Evolutionary conservation across 2,329 filamentous ascomycete species (phyloP).

Genomic region (Myrmaecium sp.): DNA sequence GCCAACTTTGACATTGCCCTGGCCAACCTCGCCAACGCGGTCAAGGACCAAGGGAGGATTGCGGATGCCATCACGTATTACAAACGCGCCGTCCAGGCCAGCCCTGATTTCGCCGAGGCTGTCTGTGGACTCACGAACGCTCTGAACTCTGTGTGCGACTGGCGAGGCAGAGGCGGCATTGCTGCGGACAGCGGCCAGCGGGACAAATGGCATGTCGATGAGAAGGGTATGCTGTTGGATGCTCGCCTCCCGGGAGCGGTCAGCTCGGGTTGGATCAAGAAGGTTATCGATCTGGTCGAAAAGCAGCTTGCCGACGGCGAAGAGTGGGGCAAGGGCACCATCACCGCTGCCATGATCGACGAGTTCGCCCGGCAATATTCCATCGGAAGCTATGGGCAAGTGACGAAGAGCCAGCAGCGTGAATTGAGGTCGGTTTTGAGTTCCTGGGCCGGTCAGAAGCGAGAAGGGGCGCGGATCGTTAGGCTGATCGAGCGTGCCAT

Average conservation of each 20-base stretch:
- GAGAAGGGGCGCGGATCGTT: slow-evolving; percentile 77
- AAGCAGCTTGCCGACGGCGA: slow-evolving; percentile 79
- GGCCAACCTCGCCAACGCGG: slow-evolving; percentile 90
- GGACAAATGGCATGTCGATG: slow-evolving; percentile 88
- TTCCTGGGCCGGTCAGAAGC: slow-evolving; percentile 54
- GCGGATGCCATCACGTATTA: slow-evolving; percentile 88
- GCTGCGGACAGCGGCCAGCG: slow-evolving; percentile 53
- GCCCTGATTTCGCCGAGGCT: slow-evolving; percentile 89
- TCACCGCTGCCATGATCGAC: slow-evolving; percentile 30
- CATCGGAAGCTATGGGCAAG: slow-evolving; percentile 15
- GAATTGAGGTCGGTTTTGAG: slow-evolving; percentile 20
- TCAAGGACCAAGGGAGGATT: slow-evolving; percentile 89
- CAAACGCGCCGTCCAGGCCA: slow-evolving; percentile 74
- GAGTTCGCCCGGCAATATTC: slow-evolving; percentile 29
- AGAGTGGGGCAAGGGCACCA: slow-evolving; percentile 60
- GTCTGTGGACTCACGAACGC: slow-evolving; percentile 92
- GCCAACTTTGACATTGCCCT: slow-evolving; percentile 92
- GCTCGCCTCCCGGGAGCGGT: slow-evolving; percentile 41
- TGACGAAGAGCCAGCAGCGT: slow-evolving; percentile 16
- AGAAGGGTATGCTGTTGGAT: slow-evolving; percentile 66
- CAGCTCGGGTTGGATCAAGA: slow-evolving; percentile 67
- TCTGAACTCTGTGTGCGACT: slow-evolving; percentile 90
- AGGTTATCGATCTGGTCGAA: slow-evolving; percentile 78
- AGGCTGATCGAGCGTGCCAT: slow-evolving; percentile 71
- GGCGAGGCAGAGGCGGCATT: slow-evolving; percentile 77